Evolutionary conservation across 176 grass and related monocot genomes (phyloP).

Genomic region (Carex parvula): DNA sequence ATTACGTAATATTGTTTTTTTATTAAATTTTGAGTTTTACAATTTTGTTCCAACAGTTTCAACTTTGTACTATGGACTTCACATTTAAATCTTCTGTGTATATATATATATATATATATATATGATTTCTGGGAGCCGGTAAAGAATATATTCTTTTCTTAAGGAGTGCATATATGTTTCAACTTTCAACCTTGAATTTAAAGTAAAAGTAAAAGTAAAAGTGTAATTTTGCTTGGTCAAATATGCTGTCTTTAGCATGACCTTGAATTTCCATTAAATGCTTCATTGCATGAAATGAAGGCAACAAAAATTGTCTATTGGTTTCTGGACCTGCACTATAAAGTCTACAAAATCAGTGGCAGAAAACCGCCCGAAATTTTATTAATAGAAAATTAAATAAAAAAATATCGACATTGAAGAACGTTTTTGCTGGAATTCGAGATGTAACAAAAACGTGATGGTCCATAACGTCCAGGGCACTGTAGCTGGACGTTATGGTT

Average conservation of each 20-base stretch:
- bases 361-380: no score
- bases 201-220: conserved; percentile 14
- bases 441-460: no score
- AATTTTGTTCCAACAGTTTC: background rate
- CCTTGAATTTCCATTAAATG: conserved; percentile 1
- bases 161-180: background rate
- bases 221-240: conserved; percentile 1
- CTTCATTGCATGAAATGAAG: background rate
- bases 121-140: background rate
- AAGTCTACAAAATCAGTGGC: background rate
- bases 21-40: no score
- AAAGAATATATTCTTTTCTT: conserved; percentile 18
- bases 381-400: no score
- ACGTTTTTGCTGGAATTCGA: no score
- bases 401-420: no score
- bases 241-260: background rate
- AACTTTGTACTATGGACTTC: background rate
- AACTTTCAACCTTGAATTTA: background rate
- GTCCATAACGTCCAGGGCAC: no score
- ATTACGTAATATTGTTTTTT: no score
- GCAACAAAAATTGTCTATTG: background rate
- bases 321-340: background rate
- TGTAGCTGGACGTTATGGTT: no score
- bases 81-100: background rate
- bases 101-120: background rate